Evolutionary conservation across 345 rosid species (phyloP), one percentile per base, ranked within the genome.

Genomic region (Pugionium dolabratum): DNA sequence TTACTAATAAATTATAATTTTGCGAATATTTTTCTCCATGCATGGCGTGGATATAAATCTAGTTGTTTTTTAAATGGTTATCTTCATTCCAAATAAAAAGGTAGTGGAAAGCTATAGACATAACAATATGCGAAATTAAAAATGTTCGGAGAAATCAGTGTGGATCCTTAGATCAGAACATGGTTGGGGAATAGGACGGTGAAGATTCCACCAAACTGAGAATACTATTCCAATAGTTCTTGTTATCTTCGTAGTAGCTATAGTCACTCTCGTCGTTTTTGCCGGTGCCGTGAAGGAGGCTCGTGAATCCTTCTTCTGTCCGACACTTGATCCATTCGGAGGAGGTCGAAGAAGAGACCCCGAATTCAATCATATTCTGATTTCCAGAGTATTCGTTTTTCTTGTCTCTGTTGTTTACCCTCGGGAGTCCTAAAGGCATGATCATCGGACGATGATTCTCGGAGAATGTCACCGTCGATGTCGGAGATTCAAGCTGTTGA

Each of bases 171-270:
- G 78, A 74, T 67, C 54, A 67, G 73, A 67, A 74, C 58, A 89
- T 84, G 69, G 85, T 72, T 3, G 95, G 89, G 1, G 98, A 86
- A 59, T 80, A 78, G 45, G 90, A 79, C 27, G 98, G 97, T 26
- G 97, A 79, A 31, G 91, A 90, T 66, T 93, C 85, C 62, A 93
- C 91, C 90, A 88, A 79, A 75, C 83, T 88, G 62, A 93, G 97
- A 79, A 93, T 93, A 65, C 85, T 90, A 62, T 86, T 88, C 98
- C 98, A 93, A 49, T 93, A 93, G 66, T 86, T 90, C 83, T 90
- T 93, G 76, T 87, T 93, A 63, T 93, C 98, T 61, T 85, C 90
- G 32, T 84, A 80, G 75, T 77, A 77, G 54, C 81, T 84, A 54
- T 79, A 72, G n/a, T 82, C 81, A 56, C 59, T 71, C 7, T 73